phyloP scores from a whole-genome alignment of 176 grass and related monocot genomes.

The Alopecurus myosuroides region DNA sequence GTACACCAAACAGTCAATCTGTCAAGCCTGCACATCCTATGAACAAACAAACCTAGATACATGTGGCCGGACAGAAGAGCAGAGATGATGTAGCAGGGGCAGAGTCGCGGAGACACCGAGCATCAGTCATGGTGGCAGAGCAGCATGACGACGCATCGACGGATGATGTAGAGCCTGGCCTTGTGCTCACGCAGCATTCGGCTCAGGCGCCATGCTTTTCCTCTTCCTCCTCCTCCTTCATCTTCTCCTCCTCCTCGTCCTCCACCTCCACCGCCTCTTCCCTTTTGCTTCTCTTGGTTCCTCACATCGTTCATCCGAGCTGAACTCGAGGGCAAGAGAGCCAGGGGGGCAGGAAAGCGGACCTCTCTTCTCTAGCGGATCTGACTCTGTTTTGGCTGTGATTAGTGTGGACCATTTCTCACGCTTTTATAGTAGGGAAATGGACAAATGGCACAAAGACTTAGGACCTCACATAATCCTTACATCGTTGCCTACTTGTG shows the following conservation, averaged over 20 bases:
- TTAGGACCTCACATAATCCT: neutral
- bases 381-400: constrained; percentile 23
- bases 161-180: constrained; percentile 54
- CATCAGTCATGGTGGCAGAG: constrained; percentile 60
- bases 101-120: neutral
- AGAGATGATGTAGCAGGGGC: neutral
- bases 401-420: neutral
- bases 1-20: neutral
- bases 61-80: constrained; percentile 1
- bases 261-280: constrained; percentile 10
- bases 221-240: neutral
- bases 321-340: neutral
- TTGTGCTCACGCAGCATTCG: constrained; percentile 43
- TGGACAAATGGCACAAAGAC: neutral
- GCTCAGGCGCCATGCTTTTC: constrained; percentile 6
- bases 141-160: constrained; percentile 59
- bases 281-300: constrained; percentile 31
- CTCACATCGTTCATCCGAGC: constrained; percentile 36
- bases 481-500: neutral
- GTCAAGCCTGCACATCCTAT: constrained; percentile 3
- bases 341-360: neutral
- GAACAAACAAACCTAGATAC: neutral
- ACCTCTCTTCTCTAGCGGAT: constrained; percentile 11
- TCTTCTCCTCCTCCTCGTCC: neutral
- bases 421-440: constrained; percentile 25